These are phyloP conservation scores for Harrya chromipes DNA, from an alignment of 768 basidiomycete genomes.

Conservation along the genomic window DNA sequence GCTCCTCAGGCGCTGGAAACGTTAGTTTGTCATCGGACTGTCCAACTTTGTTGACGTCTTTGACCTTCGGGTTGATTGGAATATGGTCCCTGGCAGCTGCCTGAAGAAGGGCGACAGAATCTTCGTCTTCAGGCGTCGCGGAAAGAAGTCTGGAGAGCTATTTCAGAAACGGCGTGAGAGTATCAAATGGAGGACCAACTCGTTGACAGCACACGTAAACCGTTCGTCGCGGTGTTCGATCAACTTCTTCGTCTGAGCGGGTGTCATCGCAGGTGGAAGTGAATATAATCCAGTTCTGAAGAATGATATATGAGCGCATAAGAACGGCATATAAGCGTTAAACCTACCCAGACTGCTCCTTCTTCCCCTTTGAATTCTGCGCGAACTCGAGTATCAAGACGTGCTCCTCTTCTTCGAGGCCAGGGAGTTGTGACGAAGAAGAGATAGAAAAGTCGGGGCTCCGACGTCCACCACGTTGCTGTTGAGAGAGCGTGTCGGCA, in stretches of 20 bases:
- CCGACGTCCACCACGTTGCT: slow-evolving; percentile 25
- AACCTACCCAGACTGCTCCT: slow-evolving; percentile 27
- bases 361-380: slow-evolving; percentile 39
- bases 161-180: not conserved
- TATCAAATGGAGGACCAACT: slow-evolving; percentile 41
- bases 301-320: not conserved
- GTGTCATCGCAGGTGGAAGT: slow-evolving; percentile 41
- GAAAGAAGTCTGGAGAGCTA: slow-evolving; percentile 48
- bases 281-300: slow-evolving; percentile 17
- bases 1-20: slow-evolving; percentile 45
- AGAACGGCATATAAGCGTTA: not conserved
- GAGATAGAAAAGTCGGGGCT: slow-evolving; percentile 42
- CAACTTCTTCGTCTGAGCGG: slow-evolving; percentile 61
- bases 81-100: slow-evolving; percentile 68
- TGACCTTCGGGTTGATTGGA: slow-evolving; percentile 55
- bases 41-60: not conserved
- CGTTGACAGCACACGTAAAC: slow-evolving; percentile 64
- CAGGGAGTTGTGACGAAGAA: slow-evolving; percentile 27
- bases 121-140: slow-evolving; percentile 49
- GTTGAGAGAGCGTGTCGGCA: slow-evolving; percentile 29
- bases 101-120: slow-evolving; percentile 61
- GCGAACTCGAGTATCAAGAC: slow-evolving; percentile 52
- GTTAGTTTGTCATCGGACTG: slow-evolving; percentile 8
- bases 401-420: slow-evolving; percentile 39
- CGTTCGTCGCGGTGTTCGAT: slow-evolving; percentile 66